phyloP scores from a whole-genome alignment of 2,329 filamentous ascomycete genomes.

The Oidium heveae region DNA sequence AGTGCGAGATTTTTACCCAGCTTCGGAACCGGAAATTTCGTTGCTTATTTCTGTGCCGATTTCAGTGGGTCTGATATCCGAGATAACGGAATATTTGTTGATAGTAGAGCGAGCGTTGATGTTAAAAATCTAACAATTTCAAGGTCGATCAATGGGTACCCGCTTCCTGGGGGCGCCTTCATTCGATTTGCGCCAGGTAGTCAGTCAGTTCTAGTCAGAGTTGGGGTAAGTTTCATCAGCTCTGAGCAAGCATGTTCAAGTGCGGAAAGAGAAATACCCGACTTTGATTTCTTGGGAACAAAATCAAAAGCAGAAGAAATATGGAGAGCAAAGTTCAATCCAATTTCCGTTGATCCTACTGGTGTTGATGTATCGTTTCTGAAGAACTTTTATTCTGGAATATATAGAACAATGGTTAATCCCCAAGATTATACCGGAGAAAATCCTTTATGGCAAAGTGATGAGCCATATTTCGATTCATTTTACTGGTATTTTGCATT shows the following conservation, averaged over 20 bases:
- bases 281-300: slow-evolving; percentile 34
- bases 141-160: slow-evolving; percentile 20
- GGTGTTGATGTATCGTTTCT: slow-evolving; percentile 29
- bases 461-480: slow-evolving; percentile 27
- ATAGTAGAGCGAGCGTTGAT: slow-evolving; percentile 25
- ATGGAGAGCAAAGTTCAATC: slow-evolving; percentile 36
- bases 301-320: slow-evolving; percentile 24
- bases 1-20: slow-evolving; percentile 35
- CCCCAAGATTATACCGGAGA: slow-evolving; percentile 54
- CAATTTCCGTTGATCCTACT: slow-evolving; percentile 27
- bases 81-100: slow-evolving; percentile 34
- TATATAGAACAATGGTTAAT: slow-evolving; percentile 48
- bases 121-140: slow-evolving; percentile 1
- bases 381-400: slow-evolving; percentile 43
- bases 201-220: slow-evolving; percentile 32
- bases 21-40: slow-evolving; percentile 36
- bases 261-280: slow-evolving; percentile 42
- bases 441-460: slow-evolving; percentile 39
- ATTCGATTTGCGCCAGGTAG: slow-evolving; percentile 27
- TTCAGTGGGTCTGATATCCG: slow-evolving; percentile 32
- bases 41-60: slow-evolving; percentile 40
- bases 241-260: slow-evolving; percentile 38
- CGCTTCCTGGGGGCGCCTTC: slow-evolving; percentile 36
- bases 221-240: slow-evolving; percentile 47
- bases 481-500: slow-evolving; percentile 3